A percentile compares a stretch with the other conserved stretches of the same genome.
Conservation (phyloP, 805 yeast species). For the Cyberlindnera mycetangii region DNA sequence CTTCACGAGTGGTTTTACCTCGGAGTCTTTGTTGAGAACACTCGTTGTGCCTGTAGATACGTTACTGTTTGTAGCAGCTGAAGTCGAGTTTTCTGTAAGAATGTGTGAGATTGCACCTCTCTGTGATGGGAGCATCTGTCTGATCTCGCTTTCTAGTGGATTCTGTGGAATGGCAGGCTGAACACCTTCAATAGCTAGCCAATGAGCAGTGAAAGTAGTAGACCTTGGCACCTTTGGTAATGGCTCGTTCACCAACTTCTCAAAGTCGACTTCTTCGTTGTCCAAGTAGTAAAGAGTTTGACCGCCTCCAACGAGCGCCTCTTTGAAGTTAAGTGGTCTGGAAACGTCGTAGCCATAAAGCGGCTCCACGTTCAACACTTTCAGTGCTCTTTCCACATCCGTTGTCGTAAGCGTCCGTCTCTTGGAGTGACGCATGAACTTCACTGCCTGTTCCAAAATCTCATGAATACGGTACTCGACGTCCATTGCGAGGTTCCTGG, state of each 20-base stretch:
- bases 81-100: constrained; percentile 41
- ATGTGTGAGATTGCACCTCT: constrained; percentile 81
- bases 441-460: constrained; percentile 90
- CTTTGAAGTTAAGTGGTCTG: constrained; percentile 73
- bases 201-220: constrained; percentile 90
- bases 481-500: constrained; percentile 96
- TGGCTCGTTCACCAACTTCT: constrained; percentile 88
- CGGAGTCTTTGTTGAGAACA: constrained; percentile 40
- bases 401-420: constrained; percentile 74
- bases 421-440: constrained; percentile 93
- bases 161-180: constrained; percentile 98
- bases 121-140: constrained; percentile 68
- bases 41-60: constrained; percentile 13
- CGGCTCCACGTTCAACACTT: constrained; percentile 89
- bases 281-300: constrained; percentile 91
- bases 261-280: constrained; percentile 91
- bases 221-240: constrained; percentile 93
- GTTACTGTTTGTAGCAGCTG: constrained; percentile 29
- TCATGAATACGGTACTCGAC: constrained; percentile 97
- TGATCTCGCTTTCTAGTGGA: constrained; percentile 76
- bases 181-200: constrained; percentile 98
- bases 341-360: constrained; percentile 78
- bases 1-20: constrained; percentile 86
- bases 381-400: constrained; percentile 79
- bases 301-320: constrained; percentile 87